These are phyloP conservation scores for Colletotrichum cuscutae DNA, from an alignment of 2,329 filamentous ascomycete genomes.

Conservation along the genomic window DNA sequence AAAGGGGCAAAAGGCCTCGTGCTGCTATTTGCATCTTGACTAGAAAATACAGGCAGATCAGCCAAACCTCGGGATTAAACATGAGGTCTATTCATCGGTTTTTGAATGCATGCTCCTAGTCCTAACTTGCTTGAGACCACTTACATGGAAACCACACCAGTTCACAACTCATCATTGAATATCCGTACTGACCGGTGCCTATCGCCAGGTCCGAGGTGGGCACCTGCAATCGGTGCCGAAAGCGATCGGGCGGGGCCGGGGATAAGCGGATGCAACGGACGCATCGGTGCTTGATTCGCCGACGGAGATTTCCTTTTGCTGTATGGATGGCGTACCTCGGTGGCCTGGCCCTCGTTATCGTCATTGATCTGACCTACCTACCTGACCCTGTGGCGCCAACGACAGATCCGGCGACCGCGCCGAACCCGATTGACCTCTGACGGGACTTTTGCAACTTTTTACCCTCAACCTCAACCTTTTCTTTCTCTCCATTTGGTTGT, in stretches of 20 bases:
- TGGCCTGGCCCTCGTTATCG: conserved; percentile 10
- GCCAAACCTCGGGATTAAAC: background rate
- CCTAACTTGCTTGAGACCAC: background rate
- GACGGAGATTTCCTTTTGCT: conserved; percentile 9
- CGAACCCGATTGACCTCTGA: conserved; percentile 4
- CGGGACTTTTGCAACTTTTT: background rate
- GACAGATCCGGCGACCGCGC: conserved; percentile 9
- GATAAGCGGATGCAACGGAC: conserved; percentile 28
- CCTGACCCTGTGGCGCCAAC: background rate
- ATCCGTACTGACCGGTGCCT: too few species aligned
- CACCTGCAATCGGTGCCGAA: conserved; percentile 18
- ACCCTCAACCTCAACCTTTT: background rate
- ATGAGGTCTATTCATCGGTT: background rate
- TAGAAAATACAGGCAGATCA: background rate
- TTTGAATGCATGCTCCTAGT: background rate
- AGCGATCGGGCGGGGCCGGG: conserved; percentile 11
- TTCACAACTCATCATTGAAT: background rate
- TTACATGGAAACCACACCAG: background rate
- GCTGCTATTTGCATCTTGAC: background rate
- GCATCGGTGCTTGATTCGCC: conserved; percentile 24
- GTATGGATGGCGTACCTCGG: background rate
- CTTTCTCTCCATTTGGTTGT: background rate
- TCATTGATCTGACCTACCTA: conserved; percentile 20
- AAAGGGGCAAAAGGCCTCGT: conserved; percentile 9
- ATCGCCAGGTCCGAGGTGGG: conserved; percentile 11